Base-by-base conservation (phyloP, 1,284 basidiomycete species). In the Lentinula novae-zelandiae region DNA sequence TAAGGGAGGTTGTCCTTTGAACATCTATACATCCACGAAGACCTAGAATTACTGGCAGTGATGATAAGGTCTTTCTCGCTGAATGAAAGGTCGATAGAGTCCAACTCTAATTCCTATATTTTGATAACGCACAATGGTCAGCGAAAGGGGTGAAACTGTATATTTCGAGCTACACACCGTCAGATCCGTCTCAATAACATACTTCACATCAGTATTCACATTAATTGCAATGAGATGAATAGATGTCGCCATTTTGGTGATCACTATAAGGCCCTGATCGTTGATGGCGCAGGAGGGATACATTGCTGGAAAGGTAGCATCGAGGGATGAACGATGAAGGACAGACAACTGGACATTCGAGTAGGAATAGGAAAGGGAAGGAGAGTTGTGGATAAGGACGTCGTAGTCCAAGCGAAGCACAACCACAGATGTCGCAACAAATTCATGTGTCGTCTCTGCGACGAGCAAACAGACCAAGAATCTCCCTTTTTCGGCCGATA, bases 251-350 rank as follows among this genome's bases (percentile, higher is more conserved):
- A 56, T 31, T 46, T 56, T 46, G 9, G 27, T 3, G n/a, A 56
- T 34, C 2, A 27, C 27, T 6, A 56, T 7, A 15, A 56, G 27
- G 3, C 54, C 54, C 8, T 56, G 22, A 10, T 22, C 13, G n/a
- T 56, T 56, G 20, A 56, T 56, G 5, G 42, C 54, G 15, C 54
- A 56, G 13, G 54, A 56, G n/a, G 54, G 54, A n/a, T 56, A 56
- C 54, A 56, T 56, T 42, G 54, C 54, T 12, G 42, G 54, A 56
- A 34, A 56, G 12, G 40, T 46, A 27, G 31, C 15, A 15, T 56
- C 54, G 7, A 56, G n/a, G 5, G 54, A 12, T 22, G 40, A 44
- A 9, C 42, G 39, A 22, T 46, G 54, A 42, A 33, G 40, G 42
- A 56, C n/a, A n/a, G 40, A 33, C 27, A 56, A 17, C 5, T 31